These are phyloP conservation scores for Fusarium avenaceum DNA, from an alignment of 2,329 filamentous ascomycete species.

Conservation along the genomic window DNA sequence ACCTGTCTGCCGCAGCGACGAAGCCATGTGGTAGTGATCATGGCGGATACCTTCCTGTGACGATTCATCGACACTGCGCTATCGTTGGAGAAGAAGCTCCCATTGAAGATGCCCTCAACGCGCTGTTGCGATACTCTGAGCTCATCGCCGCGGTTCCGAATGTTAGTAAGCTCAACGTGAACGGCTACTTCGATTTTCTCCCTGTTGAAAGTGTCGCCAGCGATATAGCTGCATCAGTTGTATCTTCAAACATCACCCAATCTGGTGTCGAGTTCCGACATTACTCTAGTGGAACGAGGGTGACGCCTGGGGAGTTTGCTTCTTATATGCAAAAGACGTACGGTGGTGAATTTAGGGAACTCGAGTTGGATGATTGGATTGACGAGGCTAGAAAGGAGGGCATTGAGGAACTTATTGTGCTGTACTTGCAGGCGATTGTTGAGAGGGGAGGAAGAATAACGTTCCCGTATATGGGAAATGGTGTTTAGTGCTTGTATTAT, in stretches of 20 bases:
- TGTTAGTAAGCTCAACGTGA: neutral
- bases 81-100: neutral
- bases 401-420: slow-evolving; percentile 1
- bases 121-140: neutral
- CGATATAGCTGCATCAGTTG: neutral
- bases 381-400: neutral
- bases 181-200: slow-evolving; percentile 1
- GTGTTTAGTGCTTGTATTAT: no score
- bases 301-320: neutral
- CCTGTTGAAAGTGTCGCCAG: neutral
- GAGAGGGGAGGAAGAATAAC: neutral
- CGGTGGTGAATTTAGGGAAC: neutral
- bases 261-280: neutral
- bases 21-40: no score
- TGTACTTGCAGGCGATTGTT: slow-evolving; percentile 4
- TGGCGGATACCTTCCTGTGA: neutral
- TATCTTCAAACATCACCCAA: neutral
- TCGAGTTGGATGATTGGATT: neutral
- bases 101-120: slow-evolving; percentile 9
- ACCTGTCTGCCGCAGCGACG: neutral
- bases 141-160: neutral
- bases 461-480: slow-evolving; percentile 4
- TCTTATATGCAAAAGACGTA: neutral
- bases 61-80: neutral
- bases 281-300: neutral